Evolutionary conservation across 169 alveolate species (phyloP), one percentile per base, ranked within the genome.

Genomic region (Babesia caballi): DNA sequence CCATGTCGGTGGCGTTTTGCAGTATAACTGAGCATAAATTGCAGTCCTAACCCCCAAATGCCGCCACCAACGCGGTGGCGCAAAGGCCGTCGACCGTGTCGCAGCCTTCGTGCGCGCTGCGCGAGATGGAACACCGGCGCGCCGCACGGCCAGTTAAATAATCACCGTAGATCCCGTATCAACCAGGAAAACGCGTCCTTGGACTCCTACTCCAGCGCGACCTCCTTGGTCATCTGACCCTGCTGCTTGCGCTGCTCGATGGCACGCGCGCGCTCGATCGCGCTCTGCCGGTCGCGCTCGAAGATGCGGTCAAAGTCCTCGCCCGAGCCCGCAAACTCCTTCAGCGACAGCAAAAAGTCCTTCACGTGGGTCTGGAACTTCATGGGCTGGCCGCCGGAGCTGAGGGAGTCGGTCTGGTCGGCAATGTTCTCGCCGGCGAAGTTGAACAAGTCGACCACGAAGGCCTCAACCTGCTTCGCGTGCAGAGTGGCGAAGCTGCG

Each of bases 401-500:
- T 49, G 54, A 70, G 14, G 0, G 82, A 32, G 35, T 70, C 72
- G 2, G 15, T 36, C 51, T 70, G 74, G 0, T 44, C 66, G 6
- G 61, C 53, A 28, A 49, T 58, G 49, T 11, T 70, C 28, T 63
- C 84, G 23, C 59, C 72, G 21, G 84, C 61, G 73, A 59, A 81
- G 63, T 81, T 81, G 56, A 81, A 81, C 44, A 81, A 63, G 65
- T 81, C 88, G 28, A 81, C 83, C 28, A 81, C 84, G 47, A 81
- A 81, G 17, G 88, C 73, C 35, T 81, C 88, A 15, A 71, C 35
- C 38, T 81, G 88, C 53, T 69, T 81, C 7, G 21, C 56, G 50
- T 81, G 61, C 21, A 81, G 40, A 3, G 88, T 66, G n/a, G 36
- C 66, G 66, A 81, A 81, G 56, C 84, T 71, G n/a, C 82, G 46